phyloP scores from a whole-genome alignment of 768 basidiomycete genomes.

The Serendipita indica region DNA sequence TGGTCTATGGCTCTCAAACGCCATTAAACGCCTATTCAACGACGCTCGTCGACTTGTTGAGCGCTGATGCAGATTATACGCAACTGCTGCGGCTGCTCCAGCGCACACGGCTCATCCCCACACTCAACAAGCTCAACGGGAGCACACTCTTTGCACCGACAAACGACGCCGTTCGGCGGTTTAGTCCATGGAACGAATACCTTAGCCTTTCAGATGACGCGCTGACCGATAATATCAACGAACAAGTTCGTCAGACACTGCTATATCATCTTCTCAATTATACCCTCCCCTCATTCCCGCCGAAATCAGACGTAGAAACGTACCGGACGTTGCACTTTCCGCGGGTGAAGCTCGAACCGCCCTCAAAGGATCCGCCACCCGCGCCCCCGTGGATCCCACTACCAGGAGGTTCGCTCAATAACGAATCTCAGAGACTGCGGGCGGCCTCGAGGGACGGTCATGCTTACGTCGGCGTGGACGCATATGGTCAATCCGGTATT shows the following conservation, averaged over 20 bases:
- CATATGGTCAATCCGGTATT: conserved; percentile 61
- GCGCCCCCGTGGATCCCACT: conserved; percentile 74
- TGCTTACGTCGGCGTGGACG: conserved; percentile 53
- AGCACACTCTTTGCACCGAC: conserved; percentile 90
- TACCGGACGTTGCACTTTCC: conserved; percentile 61
- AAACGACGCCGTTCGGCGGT: conserved; percentile 67
- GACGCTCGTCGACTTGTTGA: conserved; percentile 70
- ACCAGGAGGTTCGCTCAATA: conserved; percentile 67
- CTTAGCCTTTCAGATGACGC: conserved; percentile 23
- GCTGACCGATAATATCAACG: conserved; percentile 58
- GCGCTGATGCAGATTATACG: conserved; percentile 57
- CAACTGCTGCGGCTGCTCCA: conserved; percentile 66
- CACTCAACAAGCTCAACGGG: conserved; percentile 69
- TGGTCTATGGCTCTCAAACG: neutral
- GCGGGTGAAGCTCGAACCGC: conserved; percentile 38
- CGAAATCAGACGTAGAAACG: conserved; percentile 26
- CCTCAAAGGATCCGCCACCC: conserved; percentile 54
- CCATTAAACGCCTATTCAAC: conserved; percentile 21
- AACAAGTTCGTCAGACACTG: conserved; percentile 74
- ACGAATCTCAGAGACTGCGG: conserved; percentile 68
- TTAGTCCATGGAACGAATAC: conserved; percentile 21
- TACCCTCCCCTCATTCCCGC: conserved; percentile 36
- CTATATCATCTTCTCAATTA: conserved; percentile 90
- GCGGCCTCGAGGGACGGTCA: conserved; percentile 33
- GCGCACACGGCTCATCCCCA: conserved; percentile 75